A percentile compares a stretch with the other conserved stretches of the same genome.
Conservation (phyloP, 2,329 filamentous ascomycete species). For the Epichloe uncinata region DNA sequence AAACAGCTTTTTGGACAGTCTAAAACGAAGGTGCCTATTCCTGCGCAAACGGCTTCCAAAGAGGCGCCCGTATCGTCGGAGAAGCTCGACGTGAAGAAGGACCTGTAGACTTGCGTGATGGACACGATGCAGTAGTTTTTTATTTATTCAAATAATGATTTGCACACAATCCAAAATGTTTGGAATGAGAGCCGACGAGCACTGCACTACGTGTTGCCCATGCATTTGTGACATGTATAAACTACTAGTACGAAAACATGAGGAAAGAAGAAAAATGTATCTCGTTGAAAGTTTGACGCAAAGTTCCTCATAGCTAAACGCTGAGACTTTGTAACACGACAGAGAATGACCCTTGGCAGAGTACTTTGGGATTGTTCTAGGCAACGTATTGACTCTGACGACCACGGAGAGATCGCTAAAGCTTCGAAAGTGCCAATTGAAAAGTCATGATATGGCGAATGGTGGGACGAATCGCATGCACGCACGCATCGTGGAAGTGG, state of each 20-base stretch:
- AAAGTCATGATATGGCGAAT: background rate
- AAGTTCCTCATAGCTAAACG: constrained; percentile 59
- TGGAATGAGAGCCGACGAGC: too few relatives aligned
- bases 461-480: background rate
- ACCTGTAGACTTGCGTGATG: constrained; percentile 3
- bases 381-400: constrained; percentile 79
- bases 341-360: constrained; percentile 83
- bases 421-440: constrained; percentile 76
- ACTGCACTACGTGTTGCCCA: too few relatives aligned
- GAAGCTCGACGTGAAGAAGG: constrained; percentile 8
- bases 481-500: background rate
- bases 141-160: background rate
- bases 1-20: constrained; percentile 29
- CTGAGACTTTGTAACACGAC: constrained; percentile 85
- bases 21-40: constrained; percentile 22
- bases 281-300: constrained; percentile 75
- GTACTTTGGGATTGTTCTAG: constrained; percentile 63
- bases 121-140: background rate
- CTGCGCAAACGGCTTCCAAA: constrained; percentile 15
- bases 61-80: constrained; percentile 6
- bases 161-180: too few relatives aligned
- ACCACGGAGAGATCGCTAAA: constrained; percentile 60
- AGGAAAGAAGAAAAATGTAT: constrained; percentile 38
- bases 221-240: too few relatives aligned
- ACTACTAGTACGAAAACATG: background rate